These are phyloP conservation scores for Diaporthe ilicicola DNA, from an alignment of 2,329 filamentous ascomycete species.

Conservation along the genomic window DNA sequence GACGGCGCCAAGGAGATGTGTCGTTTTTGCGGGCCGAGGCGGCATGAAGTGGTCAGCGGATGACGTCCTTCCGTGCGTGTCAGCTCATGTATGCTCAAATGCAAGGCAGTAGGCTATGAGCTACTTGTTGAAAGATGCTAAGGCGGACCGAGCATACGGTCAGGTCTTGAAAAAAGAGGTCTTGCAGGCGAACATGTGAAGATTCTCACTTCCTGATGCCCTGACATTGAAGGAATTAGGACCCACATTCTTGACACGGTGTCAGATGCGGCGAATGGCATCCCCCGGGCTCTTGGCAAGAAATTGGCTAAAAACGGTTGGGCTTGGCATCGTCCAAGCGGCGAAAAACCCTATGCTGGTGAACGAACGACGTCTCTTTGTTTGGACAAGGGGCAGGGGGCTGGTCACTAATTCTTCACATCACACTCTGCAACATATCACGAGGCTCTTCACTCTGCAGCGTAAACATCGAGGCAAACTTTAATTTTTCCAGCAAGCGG, in stretches of 20 bases:
- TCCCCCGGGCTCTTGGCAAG: conserved; percentile 7
- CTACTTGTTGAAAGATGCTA: not conserved
- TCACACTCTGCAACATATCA: not conserved
- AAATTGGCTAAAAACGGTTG: not conserved
- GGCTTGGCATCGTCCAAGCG: not conserved
- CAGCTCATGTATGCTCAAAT: not conserved
- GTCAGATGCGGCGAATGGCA: not conserved
- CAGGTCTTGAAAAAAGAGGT: not conserved
- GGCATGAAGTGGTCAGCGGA: conserved; percentile 25
- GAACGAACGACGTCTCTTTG: not conserved
- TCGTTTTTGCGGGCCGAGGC: conserved; percentile 1
- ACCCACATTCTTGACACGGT: conserved; percentile 25
- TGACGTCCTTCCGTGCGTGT: conserved; percentile 3
- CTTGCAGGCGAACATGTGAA: not conserved
- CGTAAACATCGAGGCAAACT: not conserved
- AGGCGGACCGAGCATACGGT: not conserved
- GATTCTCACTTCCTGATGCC: not conserved
- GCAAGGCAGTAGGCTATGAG: not conserved
- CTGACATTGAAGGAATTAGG: conserved; percentile 1
- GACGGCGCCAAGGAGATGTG: conserved; percentile 15
- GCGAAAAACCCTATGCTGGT: not conserved
- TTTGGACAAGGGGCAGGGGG: not conserved
- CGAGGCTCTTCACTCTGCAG: not conserved
- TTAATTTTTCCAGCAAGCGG: not conserved
- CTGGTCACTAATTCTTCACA: not conserved